Evolutionary conservation across 371 early-diverging fungal species (phyloP).

Genomic region (Mortierella sp.): DNA sequence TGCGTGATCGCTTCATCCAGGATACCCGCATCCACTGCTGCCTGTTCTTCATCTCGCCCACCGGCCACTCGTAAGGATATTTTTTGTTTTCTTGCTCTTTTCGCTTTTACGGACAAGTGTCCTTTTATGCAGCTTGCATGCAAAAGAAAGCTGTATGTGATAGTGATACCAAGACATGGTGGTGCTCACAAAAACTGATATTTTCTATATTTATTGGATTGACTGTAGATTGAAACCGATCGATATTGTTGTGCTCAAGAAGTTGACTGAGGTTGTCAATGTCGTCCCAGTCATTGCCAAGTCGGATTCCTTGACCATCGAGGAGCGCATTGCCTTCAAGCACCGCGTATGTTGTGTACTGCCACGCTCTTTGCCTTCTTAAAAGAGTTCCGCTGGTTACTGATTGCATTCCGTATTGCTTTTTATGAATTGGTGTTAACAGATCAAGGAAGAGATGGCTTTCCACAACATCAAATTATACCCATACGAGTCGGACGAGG

Average conservation of each 20-base stretch:
- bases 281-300: constrained; percentile 91
- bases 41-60: constrained; percentile 82
- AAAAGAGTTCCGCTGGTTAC: too few relatives aligned
- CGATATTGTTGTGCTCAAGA: constrained; percentile 80
- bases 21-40: constrained; percentile 88
- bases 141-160: background rate
- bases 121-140: constrained; percentile 20
- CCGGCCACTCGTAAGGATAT: constrained; percentile 73
- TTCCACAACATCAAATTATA: constrained; percentile 92
- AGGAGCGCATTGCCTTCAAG: constrained; percentile 81
- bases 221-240: constrained; percentile 77
- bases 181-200: constrained; percentile 23
- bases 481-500: constrained; percentile 88
- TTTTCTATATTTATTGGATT: constrained; percentile 18
- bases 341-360: constrained; percentile 63
- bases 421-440: background rate
- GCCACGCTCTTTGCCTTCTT: background rate
- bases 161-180: too few relatives aligned
- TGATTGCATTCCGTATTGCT: too few relatives aligned
- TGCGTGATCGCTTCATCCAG: constrained; percentile 86
- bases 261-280: constrained; percentile 78
- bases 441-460: constrained; percentile 91
- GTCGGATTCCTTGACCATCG: constrained; percentile 85
- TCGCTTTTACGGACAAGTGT: background rate
- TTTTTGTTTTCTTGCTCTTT: background rate